These are phyloP conservation scores for Dalbergia cochinchinensis DNA, from an alignment of 306 rosid genomes.

Conservation along the genomic window DNA sequence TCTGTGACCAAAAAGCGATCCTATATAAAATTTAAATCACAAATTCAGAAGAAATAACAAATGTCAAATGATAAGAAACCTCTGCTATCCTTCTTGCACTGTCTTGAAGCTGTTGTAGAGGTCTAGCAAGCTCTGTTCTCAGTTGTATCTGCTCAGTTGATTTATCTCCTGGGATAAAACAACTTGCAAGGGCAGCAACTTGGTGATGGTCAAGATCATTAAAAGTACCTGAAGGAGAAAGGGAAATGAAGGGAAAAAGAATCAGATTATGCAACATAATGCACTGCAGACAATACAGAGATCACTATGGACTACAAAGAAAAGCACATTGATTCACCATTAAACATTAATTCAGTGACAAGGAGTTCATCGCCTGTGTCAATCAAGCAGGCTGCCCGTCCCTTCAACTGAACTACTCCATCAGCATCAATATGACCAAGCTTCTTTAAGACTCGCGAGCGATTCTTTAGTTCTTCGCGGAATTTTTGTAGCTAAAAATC, in stretches of 20 bases:
- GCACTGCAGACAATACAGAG: constrained; percentile 8
- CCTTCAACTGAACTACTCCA: constrained; percentile 95
- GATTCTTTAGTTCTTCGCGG: constrained; percentile 89
- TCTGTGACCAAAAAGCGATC: constrained; percentile 56
- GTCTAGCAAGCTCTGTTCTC: constrained; percentile 91
- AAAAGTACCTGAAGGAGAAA: constrained; percentile 74
- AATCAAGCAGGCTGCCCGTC: constrained; percentile 98
- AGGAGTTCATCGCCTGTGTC: constrained; percentile 99
- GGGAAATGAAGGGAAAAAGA: neutral
- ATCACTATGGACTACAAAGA: neutral
- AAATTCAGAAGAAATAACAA: constrained; percentile 29
- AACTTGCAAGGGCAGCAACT: constrained; percentile 97
- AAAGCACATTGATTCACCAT: constrained; percentile 64
- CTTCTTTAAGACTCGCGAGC: constrained; percentile 92
- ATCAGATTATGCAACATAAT: constrained; percentile 30
- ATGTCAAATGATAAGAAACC: constrained; percentile 57
- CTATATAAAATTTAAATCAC: constrained; percentile 26
- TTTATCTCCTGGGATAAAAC: constrained; percentile 94
- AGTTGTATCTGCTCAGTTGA: constrained; percentile 92
- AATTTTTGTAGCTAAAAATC: constrained; percentile 85
- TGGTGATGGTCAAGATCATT: constrained; percentile 96
- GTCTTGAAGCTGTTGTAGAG: constrained; percentile 96
- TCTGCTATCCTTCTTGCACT: constrained; percentile 98
- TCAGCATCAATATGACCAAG: constrained; percentile 97
- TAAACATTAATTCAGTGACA: constrained; percentile 96